Percentiles rank a stretch among this genome's conserved stretches.
phyloP scores from a whole-genome alignment of 73 alveolate genomes.

The Durusdinium trenchii region DNA sequence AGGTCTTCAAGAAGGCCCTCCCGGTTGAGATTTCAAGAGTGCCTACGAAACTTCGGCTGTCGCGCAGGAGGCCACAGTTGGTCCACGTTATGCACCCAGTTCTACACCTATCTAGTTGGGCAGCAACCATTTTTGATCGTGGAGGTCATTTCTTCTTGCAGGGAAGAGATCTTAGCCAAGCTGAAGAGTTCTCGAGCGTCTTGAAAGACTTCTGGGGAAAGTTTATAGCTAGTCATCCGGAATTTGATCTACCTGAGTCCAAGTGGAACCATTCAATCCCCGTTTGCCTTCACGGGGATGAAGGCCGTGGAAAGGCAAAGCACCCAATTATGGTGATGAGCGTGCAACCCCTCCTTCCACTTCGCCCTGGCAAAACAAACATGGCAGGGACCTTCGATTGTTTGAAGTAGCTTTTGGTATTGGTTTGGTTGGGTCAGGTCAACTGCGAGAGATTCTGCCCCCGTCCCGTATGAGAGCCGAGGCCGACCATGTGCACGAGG shows the following conservation, averaged over 20 bases:
- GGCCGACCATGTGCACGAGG: conserved; percentile 60
- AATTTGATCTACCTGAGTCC: not conserved
- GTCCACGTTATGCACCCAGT: not conserved
- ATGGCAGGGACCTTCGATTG: not conserved
- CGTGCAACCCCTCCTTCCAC: not conserved
- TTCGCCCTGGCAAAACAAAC: not conserved
- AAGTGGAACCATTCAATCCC: not conserved
- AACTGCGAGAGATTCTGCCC: too few species aligned
- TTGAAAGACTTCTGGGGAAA: not conserved
- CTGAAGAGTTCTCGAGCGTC: not conserved
- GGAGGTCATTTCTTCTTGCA: conserved; percentile 22
- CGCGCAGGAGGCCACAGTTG: not conserved
- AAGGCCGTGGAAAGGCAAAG: not conserved
- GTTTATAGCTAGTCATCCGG: not conserved
- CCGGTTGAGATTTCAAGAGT: not conserved
- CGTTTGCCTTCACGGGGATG: not conserved
- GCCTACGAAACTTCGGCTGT: not conserved
- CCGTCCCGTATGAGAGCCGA: not conserved
- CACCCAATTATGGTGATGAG: not conserved
- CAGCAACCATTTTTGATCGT: not conserved
- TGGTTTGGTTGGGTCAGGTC: too few species aligned
- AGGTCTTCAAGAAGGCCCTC: not conserved
- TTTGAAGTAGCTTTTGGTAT: too few species aligned
- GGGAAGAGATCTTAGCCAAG: not conserved
- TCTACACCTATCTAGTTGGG: not conserved